Percentiles rank a stretch among this genome's conserved stretches.
phyloP scores from a whole-genome alignment of 164 flowering plant genomes.

The Berberis vulgaris region DNA sequence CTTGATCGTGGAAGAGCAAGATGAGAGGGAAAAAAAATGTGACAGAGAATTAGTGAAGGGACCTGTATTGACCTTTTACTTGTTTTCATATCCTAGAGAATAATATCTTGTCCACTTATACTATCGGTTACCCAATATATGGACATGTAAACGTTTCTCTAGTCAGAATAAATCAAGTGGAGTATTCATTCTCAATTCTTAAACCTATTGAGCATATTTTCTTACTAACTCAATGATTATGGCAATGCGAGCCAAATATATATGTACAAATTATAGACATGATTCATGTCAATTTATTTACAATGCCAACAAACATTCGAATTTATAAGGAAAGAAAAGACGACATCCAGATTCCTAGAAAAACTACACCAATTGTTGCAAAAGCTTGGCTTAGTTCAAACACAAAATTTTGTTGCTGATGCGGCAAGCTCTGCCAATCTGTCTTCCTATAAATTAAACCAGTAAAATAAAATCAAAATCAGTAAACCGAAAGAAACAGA shows the following conservation, averaged over 20 bases:
- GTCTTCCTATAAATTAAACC: constrained; percentile 43
- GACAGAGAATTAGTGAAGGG: no score
- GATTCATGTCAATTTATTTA: constrained; percentile 17
- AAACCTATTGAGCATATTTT: no score
- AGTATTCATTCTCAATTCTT: no score
- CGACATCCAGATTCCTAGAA: constrained; percentile 78
- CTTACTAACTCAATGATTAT: background rate
- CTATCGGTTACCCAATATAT: no score
- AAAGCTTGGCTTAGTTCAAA: constrained; percentile 71
- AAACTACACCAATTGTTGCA: constrained; percentile 70
- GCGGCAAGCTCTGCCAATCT: constrained; percentile 66
- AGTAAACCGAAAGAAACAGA: background rate
- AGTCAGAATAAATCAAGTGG: no score
- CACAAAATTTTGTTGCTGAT: constrained; percentile 42
- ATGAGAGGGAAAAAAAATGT: no score
- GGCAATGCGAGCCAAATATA: background rate
- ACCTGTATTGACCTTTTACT: no score
- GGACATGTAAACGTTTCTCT: no score
- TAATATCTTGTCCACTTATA: no score
- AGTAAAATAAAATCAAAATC: background rate
- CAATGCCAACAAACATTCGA: constrained; percentile 12
- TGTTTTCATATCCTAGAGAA: no score
- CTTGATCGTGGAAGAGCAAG: no score
- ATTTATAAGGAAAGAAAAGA: constrained; percentile 38
- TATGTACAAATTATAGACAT: background rate